Conservation (phyloP, 192 early-diverging fungal species). For the Coemansia sp. region DNA sequence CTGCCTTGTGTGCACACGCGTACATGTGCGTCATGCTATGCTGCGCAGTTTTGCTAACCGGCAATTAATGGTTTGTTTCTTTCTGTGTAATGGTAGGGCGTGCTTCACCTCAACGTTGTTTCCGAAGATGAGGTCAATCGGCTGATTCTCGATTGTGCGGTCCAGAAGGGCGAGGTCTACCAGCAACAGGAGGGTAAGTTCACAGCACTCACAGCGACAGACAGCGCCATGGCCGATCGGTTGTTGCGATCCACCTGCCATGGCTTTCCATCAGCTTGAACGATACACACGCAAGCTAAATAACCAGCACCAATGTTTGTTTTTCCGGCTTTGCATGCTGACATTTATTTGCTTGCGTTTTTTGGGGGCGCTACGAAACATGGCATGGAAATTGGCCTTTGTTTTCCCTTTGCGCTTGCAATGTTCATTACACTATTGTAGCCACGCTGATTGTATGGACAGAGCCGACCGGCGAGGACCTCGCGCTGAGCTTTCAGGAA, state of each 20-base stretch:
- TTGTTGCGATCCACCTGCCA: neutral
- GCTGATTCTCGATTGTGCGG: constrained; percentile 70
- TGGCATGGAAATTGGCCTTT: neutral
- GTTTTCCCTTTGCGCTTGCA: neutral
- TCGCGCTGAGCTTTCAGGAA: constrained; percentile 93
- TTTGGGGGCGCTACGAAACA: neutral
- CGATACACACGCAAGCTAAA: neutral
- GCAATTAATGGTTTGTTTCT: neutral
- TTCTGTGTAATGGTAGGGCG: constrained; percentile 44
- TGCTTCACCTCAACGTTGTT: constrained; percentile 60
- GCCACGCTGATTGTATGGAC: constrained; percentile 95
- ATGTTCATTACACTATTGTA: constrained; percentile 36
- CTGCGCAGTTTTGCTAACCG: neutral
- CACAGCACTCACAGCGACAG: neutral
- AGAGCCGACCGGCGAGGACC: constrained; percentile 62
- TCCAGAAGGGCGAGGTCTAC: constrained; percentile 72
- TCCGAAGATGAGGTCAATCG: constrained; percentile 58
- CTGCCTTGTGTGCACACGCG: neutral
- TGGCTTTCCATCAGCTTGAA: neutral
- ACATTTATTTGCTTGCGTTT: neutral
- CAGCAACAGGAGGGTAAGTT: constrained; percentile 81
- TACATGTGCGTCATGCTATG: neutral
- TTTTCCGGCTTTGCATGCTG: neutral
- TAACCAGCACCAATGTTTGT: neutral
- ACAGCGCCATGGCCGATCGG: neutral